Base-by-base conservation (phyloP, 352 stramenopile species). In the Plasmopara halstedii region DNA sequence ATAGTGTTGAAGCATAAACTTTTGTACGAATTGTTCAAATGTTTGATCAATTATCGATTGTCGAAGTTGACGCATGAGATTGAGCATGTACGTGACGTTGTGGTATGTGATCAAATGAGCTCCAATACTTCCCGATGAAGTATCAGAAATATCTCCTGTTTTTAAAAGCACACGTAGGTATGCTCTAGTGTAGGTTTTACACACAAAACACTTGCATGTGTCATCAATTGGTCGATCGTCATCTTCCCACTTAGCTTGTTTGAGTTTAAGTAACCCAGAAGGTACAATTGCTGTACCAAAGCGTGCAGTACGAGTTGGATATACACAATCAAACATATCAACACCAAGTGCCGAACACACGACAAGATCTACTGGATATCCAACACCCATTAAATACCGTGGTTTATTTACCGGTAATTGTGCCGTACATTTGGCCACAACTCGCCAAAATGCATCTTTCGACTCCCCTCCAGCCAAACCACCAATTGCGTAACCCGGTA, bases 321-420 rank as follows among this genome's bases (percentile, higher is more conserved):
- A 99, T 7, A 99, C 95, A 64, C 95, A 99, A 76, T 99, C 96
- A 46, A 85, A 95, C 94, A 98, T 98, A 64, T 99, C 95, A 4
- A 98, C 94, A 20, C 95, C 95, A 4, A 99, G n/a, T n/a, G n/a
- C n/a, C n/a, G n/a, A n/a, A n/a, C n/a, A n/a, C n/a, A n/a, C 88
- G 2, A 99, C 93, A 14, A 99, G 78, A 64, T 98, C 95, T 5
- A 99, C 49, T 20, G 95, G 94, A 67, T 98, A 98, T 13, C 95
- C 96, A 4, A 99, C 95, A 27, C 96, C 96, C 95, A 99, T 99
- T 32, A 99, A 66, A 72, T 99, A 99, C 5, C 95, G 74, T 20
- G 95, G 95, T 49, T 98, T 98, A 56, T 96, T 58, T 44, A 87
- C 72, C 0, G 96, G 96, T 15, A 99, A 67, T 18, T 67, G 58